Evolutionary conservation across 192 early-diverging fungal genomes (phyloP).

Genomic region (Coemansia sp.): DNA sequence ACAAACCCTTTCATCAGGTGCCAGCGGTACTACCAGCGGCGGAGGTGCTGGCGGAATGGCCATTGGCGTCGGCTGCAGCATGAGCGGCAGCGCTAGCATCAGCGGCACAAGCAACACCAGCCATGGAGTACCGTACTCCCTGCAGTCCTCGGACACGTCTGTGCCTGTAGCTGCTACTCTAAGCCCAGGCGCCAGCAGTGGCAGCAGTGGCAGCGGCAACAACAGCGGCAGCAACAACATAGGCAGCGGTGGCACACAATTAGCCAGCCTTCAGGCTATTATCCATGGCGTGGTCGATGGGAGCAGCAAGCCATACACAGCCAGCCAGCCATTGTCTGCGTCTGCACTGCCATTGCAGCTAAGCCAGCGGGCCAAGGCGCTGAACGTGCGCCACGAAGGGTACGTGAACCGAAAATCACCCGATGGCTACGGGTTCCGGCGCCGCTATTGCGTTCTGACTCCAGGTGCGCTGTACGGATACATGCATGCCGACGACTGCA

Average conservation of each 20-base stretch:
- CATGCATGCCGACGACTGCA: constrained; percentile 35
- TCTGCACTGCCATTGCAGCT: constrained; percentile 29
- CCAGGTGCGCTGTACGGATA: constrained; percentile 39
- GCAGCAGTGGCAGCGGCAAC: background rate
- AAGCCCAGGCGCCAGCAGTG: background rate
- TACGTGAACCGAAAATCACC: constrained; percentile 49
- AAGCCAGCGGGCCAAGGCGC: constrained; percentile 24
- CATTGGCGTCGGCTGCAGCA: constrained; percentile 14
- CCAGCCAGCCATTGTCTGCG: constrained; percentile 11
- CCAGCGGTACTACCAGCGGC: constrained; percentile 5
- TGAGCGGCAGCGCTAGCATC: constrained; percentile 39
- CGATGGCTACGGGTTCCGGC: constrained; percentile 52
- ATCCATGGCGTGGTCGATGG: constrained; percentile 7
- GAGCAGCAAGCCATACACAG: constrained; percentile 11
- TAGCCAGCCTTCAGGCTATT: constrained; percentile 5
- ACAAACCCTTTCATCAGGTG: constrained; percentile 27
- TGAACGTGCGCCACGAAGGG: constrained; percentile 41
- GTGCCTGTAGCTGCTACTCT: background rate
- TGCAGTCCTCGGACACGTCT: constrained; percentile 12
- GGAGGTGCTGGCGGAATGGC: constrained; percentile 15
- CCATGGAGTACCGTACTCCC: constrained; percentile 14
- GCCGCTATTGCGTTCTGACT: constrained; percentile 48
- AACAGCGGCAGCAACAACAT: background rate
- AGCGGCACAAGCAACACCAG: constrained; percentile 37
- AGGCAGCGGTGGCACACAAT: background rate